Conservation (phyloP, 1,284 basidiomycete genomes). For the Wolfiporia cocos region DNA sequence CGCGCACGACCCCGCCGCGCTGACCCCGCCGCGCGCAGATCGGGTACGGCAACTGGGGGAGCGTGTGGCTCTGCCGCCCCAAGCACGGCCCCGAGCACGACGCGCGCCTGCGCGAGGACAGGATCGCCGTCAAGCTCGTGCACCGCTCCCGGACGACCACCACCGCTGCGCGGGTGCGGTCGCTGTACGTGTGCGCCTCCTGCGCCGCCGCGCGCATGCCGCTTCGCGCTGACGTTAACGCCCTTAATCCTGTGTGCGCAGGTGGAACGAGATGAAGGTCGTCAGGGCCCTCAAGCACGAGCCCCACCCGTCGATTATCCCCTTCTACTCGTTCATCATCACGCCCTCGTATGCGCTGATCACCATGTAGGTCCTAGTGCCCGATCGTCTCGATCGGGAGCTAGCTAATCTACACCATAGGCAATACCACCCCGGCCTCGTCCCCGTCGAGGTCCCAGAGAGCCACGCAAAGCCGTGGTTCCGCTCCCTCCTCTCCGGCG, state of each 20-base stretch:
- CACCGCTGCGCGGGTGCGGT: slow-evolving; percentile 81
- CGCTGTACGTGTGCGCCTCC: slow-evolving; percentile 50
- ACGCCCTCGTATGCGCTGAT: slow-evolving; percentile 85
- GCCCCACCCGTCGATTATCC: slow-evolving; percentile 85
- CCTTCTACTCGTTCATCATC: slow-evolving; percentile 90
- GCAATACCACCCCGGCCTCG: slow-evolving; percentile 69
- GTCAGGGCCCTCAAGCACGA: slow-evolving; percentile 75
- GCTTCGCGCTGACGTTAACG: too few relatives aligned
- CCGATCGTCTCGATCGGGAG: too few relatives aligned
- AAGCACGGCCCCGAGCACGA: slow-evolving; percentile 39
- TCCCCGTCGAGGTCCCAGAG: slow-evolving; percentile 83
- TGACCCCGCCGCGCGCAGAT: too few relatives aligned
- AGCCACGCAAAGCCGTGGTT: slow-evolving; percentile 79
- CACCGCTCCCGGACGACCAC: slow-evolving; percentile 74
- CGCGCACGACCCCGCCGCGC: too few relatives aligned
- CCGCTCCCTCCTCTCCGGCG: slow-evolving; percentile 75
- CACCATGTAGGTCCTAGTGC: slow-evolving; percentile 72
- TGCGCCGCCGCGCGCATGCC: too few relatives aligned
- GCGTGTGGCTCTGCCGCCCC: slow-evolving; percentile 70
- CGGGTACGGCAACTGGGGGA: slow-evolving; percentile 86
- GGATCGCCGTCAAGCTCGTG: slow-evolving; percentile 87
- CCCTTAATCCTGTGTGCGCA: too few relatives aligned
- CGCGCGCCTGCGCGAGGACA: slow-evolving; percentile 24
- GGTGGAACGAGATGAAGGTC: slow-evolving; percentile 96
- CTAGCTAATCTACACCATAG: slow-evolving; percentile 30